phyloP scores from a whole-genome alignment of 2,329 filamentous ascomycete genomes.

The Ascochyta koolunga region DNA sequence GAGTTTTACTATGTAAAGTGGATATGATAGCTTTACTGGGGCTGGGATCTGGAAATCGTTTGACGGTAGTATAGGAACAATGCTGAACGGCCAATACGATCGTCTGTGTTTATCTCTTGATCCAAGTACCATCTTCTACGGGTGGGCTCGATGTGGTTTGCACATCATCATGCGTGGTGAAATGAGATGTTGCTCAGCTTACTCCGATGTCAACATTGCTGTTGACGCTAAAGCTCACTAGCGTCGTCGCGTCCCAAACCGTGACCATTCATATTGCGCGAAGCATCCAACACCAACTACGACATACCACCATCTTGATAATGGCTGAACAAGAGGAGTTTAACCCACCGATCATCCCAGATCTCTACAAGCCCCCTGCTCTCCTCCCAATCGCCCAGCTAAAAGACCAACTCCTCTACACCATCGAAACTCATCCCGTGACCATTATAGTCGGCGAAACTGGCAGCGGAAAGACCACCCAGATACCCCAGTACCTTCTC shows the following conservation, averaged over 20 bases:
- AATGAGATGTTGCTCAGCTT: neutral
- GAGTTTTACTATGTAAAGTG: too few relatives aligned
- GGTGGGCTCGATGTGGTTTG: too few relatives aligned
- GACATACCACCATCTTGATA: neutral
- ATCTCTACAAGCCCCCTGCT: slow-evolving; percentile 82
- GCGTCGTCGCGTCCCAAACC: neutral
- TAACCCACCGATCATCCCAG: slow-evolving; percentile 67
- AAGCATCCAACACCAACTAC: neutral
- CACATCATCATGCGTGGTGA: too few relatives aligned
- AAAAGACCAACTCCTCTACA: slow-evolving; percentile 78
- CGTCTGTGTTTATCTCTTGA: too few relatives aligned
- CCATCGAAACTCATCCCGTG: slow-evolving; percentile 82
- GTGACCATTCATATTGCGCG: neutral
- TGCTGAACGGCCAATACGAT: too few relatives aligned
- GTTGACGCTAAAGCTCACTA: neutral
- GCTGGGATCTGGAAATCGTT: too few relatives aligned
- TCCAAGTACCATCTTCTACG: too few relatives aligned
- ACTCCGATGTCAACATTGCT: neutral
- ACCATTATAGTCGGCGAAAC: slow-evolving; percentile 93
- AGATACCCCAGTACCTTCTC: slow-evolving; percentile 90
- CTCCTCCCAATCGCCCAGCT: slow-evolving; percentile 88
- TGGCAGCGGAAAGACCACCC: slow-evolving; percentile 83
- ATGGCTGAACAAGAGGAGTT: slow-evolving; percentile 51
- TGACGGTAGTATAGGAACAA: too few relatives aligned
- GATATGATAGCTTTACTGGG: too few relatives aligned